These are phyloP conservation scores for Alternaria incomplexa DNA, from an alignment of 2,329 filamentous ascomycete species.

Conservation along the genomic window DNA sequence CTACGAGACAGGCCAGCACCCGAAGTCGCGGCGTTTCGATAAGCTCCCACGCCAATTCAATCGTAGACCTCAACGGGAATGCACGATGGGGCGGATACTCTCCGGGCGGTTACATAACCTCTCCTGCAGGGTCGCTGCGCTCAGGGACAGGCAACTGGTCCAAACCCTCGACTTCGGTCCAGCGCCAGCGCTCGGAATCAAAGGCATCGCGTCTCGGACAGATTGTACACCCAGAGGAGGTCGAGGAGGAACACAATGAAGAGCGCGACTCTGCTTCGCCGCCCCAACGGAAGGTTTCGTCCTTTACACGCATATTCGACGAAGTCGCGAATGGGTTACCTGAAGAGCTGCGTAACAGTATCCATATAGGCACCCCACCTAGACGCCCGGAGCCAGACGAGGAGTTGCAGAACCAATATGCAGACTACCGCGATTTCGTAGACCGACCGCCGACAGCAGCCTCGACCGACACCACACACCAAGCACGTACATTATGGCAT, in stretches of 20 bases:
- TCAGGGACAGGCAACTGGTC: constrained; percentile 54
- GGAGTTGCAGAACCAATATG: constrained; percentile 9
- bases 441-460: constrained; percentile 60
- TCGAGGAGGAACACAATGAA: constrained; percentile 19
- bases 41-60: constrained; percentile 61
- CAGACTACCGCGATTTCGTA: constrained; percentile 33
- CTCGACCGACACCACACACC: constrained; percentile 68
- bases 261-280: constrained; percentile 2
- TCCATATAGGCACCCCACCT: constrained; percentile 14
- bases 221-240: constrained; percentile 47
- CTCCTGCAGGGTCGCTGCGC: constrained; percentile 66
- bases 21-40: constrained; percentile 51
- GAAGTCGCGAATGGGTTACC: constrained; percentile 45
- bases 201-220: constrained; percentile 51
- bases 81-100: constrained; percentile 75
- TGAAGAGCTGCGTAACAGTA: constrained; percentile 36
- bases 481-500: constrained; percentile 71
- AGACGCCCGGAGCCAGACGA: constrained; percentile 13
- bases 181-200: constrained; percentile 49
- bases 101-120: constrained; percentile 70
- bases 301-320: constrained; percentile 47
- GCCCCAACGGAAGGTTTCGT: constrained; percentile 39
- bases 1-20: constrained; percentile 29
- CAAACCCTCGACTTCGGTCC: constrained; percentile 38
- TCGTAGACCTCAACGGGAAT: constrained; percentile 70